Conservation (phyloP, 2,329 filamentous ascomycete species). For the Pseudocercospora eumusae region DNA sequence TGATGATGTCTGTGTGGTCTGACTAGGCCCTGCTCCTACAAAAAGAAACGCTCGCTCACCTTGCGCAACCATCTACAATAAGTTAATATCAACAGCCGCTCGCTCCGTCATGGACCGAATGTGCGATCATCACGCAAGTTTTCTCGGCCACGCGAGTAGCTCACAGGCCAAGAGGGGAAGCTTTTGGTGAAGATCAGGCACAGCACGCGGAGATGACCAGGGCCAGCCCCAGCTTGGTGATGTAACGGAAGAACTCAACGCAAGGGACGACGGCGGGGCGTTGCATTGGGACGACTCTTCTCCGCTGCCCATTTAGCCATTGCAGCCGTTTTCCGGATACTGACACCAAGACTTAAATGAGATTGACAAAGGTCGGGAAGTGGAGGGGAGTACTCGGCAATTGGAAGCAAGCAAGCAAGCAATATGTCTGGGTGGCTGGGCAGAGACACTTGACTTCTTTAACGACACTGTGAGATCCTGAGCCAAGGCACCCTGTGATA, state of each 20-base stretch:
- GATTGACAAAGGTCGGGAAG: background rate
- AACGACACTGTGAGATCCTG: too few species aligned
- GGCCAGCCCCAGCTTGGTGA: slow-evolving; percentile 19
- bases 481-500: too few species aligned
- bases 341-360: background rate
- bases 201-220: slow-evolving; percentile 10
- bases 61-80: background rate
- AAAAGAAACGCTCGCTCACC: background rate
- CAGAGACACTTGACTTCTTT: too few species aligned
- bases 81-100: slow-evolving; percentile 7
- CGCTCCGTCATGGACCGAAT: slow-evolving; percentile 19
- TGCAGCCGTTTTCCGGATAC: slow-evolving; percentile 3
- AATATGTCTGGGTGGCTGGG: too few species aligned
- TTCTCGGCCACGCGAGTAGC: background rate
- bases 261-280: slow-evolving; percentile 5
- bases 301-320: slow-evolving; percentile 12
- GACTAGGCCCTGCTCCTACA: background rate
- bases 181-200: slow-evolving; percentile 25
- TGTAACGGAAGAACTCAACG: slow-evolving; percentile 21
- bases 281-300: slow-evolving; percentile 17
- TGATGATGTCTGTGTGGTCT: slow-evolving; percentile 3
- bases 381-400: background rate
- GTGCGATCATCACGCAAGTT: slow-evolving; percentile 7
- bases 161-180: slow-evolving; percentile 18
- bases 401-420: too few species aligned